Conservation (phyloP, 345 rosid genomes). For the Populus tremula region DNA sequence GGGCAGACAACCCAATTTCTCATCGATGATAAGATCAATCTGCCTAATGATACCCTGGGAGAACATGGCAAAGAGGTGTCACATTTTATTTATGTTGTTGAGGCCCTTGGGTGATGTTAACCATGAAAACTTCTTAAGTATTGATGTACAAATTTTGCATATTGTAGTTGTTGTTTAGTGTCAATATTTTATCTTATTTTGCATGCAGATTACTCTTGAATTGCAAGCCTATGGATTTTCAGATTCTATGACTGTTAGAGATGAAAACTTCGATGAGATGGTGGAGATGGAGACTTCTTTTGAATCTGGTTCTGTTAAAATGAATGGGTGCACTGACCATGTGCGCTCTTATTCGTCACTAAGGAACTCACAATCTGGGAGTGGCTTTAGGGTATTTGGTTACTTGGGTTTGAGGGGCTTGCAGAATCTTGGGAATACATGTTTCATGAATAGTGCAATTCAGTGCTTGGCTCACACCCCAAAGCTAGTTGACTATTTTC, state of each 20-base stretch:
- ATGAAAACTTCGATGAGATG: conserved; percentile 19
- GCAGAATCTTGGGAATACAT: conserved; percentile 94
- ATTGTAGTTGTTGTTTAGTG: not conserved
- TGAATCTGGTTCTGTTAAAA: conserved; percentile 20
- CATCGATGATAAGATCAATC: conserved; percentile 43
- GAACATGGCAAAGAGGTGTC: conserved; percentile 7
- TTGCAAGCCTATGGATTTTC: conserved; percentile 84
- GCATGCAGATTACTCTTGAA: conserved; percentile 63
- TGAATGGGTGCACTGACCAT: conserved; percentile 56
- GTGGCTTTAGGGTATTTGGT: conserved; percentile 61
- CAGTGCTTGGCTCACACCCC: conserved; percentile 96
- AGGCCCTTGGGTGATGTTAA: not conserved
- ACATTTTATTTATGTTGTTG: not conserved
- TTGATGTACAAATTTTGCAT: not conserved
- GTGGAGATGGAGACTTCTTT: not conserved
- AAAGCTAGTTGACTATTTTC: conserved; percentile 84
- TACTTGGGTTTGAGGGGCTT: conserved; percentile 84
- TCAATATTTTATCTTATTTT: conserved; percentile 11
- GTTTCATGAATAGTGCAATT: conserved; percentile 93
- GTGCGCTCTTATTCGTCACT: conserved; percentile 21
- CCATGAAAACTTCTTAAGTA: not conserved
- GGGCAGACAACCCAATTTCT: conserved; percentile 66
- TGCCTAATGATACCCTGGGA: conserved; percentile 20
- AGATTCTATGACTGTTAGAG: conserved; percentile 60
- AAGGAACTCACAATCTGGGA: conserved; percentile 10